Base-by-base conservation (phyloP, 176 grass and related monocot species). In the Avena eriantha region DNA sequence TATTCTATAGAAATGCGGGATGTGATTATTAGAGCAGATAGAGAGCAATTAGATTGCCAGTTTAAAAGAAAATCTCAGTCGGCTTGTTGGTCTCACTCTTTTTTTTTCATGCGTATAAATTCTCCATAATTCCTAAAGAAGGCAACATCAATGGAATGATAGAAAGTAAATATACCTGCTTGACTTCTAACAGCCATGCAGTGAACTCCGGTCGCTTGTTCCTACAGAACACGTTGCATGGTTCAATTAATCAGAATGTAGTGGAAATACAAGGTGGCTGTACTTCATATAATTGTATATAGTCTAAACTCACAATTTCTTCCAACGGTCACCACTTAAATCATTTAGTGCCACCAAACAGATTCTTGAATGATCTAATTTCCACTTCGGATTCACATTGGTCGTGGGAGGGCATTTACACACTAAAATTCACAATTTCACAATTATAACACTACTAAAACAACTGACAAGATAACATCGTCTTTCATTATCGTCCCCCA, bases 141-240 rank as follows among this genome's bases (percentile, higher is more conserved):
- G 64, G 56, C 46, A 15, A 69, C 7, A 87, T 29, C 0, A 55
- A 70, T 4, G 79, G 8, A 75, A 69, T 18, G 26, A 43, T 64
- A 86, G 29, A 80, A 84, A 69, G 10, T 45, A 67, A 73, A 69
- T 26, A 35, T 88, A 99, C 97, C 97, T 99, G 86, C 78, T 99
- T 99, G 29, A 97, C 90, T 90, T 99, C 97, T 60, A 82, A 56
- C 75, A 99, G 76, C 97, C 97, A 99, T 86, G 97, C 97, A 87
- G 90, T 94, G 83, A 99, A 99, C 67, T 99, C 97, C 61, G 94
- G 97, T 39, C 97, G 87, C 64, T 99, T 99, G 77, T 80, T 99
- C 97, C 97, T 99, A 87, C 19, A 92, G 78, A 90, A 80, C 15
- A 49, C 13, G 22, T 58, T 24, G 4, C 53, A 78, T 18, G 23